A percentile compares a stretch with the other conserved stretches of the same genome.
Conservation (phyloP, 1,139 yeast genomes). For the Taphrina betulina region DNA sequence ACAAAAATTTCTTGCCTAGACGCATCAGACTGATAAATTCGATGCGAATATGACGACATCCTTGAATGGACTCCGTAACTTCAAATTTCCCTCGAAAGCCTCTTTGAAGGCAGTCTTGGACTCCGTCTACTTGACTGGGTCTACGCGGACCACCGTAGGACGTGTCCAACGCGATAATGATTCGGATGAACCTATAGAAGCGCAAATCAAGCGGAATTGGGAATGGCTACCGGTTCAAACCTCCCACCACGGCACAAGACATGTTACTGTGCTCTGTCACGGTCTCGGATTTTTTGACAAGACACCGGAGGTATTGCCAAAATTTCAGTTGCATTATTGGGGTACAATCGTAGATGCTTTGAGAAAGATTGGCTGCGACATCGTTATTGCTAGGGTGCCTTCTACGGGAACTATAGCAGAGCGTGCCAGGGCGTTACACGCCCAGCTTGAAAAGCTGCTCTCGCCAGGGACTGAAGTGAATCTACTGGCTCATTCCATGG, state of each 20-base stretch:
- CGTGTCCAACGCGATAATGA: slow-evolving; percentile 3
- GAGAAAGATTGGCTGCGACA: slow-evolving; percentile 58
- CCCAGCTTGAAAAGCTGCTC: slow-evolving; percentile 37
- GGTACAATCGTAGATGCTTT: slow-evolving; percentile 62
- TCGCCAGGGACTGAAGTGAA: slow-evolving; percentile 51
- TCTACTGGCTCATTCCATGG: slow-evolving; percentile 91
- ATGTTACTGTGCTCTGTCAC: slow-evolving; percentile 33
- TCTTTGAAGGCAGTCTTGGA: slow-evolving; percentile 1
- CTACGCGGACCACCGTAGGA: background rate
- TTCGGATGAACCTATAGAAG: background rate
- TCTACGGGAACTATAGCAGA: slow-evolving; percentile 65
- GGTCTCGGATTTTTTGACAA: slow-evolving; percentile 35
- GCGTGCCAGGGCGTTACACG: slow-evolving; percentile 32
- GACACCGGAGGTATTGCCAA: slow-evolving; percentile 32
- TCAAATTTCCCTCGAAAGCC: background rate
- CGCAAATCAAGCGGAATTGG: slow-evolving; percentile 8
- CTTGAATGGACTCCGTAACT: background rate
- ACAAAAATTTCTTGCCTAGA: too few species aligned
- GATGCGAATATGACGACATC: slow-evolving; percentile 21
- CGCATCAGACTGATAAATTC: background rate
- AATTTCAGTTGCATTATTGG: slow-evolving; percentile 53
- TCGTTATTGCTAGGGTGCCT: slow-evolving; percentile 69
- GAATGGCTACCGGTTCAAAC: slow-evolving; percentile 24
- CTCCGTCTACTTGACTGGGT: background rate
- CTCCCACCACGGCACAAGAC: slow-evolving; percentile 24